Conservation (phyloP, 306 rosid genomes). For the Psophocarpus tetragonolobus region DNA sequence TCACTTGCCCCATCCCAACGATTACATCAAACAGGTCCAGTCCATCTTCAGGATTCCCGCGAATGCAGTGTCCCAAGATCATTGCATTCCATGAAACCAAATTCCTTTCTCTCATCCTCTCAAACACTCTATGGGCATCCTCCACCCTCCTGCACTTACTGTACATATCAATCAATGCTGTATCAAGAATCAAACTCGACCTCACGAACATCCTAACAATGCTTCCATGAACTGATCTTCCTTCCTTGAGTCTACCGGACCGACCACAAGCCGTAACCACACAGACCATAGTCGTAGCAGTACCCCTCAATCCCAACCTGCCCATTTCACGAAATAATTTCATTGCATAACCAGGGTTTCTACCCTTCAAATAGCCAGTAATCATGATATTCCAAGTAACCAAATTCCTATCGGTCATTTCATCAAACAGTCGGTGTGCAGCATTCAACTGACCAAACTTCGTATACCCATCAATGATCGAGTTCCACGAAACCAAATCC, state of each 20-base stretch:
- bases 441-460: slow-evolving; percentile 43
- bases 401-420: slow-evolving; percentile 61
- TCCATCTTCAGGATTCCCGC: slow-evolving; percentile 65
- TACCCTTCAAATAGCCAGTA: slow-evolving; percentile 59
- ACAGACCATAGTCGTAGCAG: slow-evolving; percentile 55
- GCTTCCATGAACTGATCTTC: slow-evolving; percentile 73
- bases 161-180: slow-evolving; percentile 77
- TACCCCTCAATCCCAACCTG: slow-evolving; percentile 47
- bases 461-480: slow-evolving; percentile 46
- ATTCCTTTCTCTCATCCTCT: slow-evolving; percentile 46
- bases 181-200: slow-evolving; percentile 46
- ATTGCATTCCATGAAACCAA: slow-evolving; percentile 71
- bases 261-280: slow-evolving; percentile 61
- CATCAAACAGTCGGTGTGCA: slow-evolving; percentile 58
- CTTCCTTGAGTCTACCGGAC: slow-evolving; percentile 64
- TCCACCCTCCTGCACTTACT: slow-evolving; percentile 59
- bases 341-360: slow-evolving; percentile 66
- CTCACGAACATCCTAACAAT: slow-evolving; percentile 35
- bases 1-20: slow-evolving; percentile 40
- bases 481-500: slow-evolving; percentile 77
- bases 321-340: slow-evolving; percentile 68
- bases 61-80: slow-evolving; percentile 76
- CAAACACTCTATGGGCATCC: slow-evolving; percentile 47
- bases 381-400: slow-evolving; percentile 69
- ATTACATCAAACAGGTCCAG: slow-evolving; percentile 50